phyloP scores from a whole-genome alignment of 2,329 filamentous ascomycete genomes.

The Myriosclerotinia curreyana region DNA sequence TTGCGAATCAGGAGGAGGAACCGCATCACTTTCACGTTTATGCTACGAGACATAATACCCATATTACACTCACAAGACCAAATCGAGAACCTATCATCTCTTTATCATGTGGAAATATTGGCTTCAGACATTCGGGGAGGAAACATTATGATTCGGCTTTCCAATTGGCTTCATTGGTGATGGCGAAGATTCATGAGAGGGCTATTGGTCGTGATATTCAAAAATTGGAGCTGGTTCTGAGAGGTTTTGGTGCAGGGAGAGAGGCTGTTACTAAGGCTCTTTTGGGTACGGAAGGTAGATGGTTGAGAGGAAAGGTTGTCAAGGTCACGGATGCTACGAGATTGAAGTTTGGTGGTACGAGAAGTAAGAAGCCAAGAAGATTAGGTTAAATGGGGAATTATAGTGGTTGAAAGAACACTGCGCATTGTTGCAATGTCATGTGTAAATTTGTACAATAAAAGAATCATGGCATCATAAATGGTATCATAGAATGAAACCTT shows the following conservation, averaged over 20 bases:
- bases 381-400: conserved; percentile 45
- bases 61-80: conserved; percentile 84
- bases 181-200: conserved; percentile 79
- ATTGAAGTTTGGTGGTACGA: conserved; percentile 92
- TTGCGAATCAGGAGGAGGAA: conserved; percentile 44
- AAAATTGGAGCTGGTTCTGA: conserved; percentile 73
- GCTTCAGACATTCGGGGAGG: conserved; percentile 80
- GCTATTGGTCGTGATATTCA: conserved; percentile 74
- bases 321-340: conserved; percentile 83
- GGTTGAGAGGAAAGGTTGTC: conserved; percentile 70
- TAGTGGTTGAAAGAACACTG: conserved; percentile 1
- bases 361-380: conserved; percentile 80
- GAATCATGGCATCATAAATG: conserved; percentile 28
- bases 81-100: conserved; percentile 76
- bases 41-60: conserved; percentile 88
- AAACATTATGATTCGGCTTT: conserved; percentile 88
- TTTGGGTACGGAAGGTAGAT: conserved; percentile 77
- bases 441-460: conserved; percentile 23
- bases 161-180: conserved; percentile 79
- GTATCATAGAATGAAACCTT: conserved; percentile 26
- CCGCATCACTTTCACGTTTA: conserved; percentile 87
- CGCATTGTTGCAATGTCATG: conserved; percentile 23
- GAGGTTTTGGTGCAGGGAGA: conserved; percentile 82
- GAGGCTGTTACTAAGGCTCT: conserved; percentile 89
- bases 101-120: conserved; percentile 79